A percentile compares a stretch with the other conserved stretches of the same genome.
phyloP scores from a whole-genome alignment of 768 basidiomycete genomes.

The Stropharia rugosoannulata region DNA sequence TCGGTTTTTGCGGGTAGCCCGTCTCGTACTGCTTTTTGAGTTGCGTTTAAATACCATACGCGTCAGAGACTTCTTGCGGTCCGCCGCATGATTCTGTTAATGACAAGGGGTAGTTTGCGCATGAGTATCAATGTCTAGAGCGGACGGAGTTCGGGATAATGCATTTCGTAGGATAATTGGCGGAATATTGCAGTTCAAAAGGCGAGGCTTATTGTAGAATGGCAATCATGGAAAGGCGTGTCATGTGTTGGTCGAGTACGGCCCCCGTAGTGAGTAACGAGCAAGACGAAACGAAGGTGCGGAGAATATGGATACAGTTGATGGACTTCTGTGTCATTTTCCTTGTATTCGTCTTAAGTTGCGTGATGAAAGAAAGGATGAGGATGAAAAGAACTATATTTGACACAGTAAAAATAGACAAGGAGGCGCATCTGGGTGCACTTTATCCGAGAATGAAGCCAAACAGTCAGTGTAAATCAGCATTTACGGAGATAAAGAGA shows the following conservation, averaged over 20 bases:
- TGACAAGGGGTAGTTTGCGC: neutral
- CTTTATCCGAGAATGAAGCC: constrained; percentile 14
- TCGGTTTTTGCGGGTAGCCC: neutral
- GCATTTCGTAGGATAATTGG: constrained; percentile 20
- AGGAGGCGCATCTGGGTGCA: neutral
- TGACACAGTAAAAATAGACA: neutral
- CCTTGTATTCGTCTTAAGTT: neutral
- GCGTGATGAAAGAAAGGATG: neutral
- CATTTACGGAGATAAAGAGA: too few species aligned
- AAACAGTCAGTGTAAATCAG: neutral
- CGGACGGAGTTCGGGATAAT: constrained; percentile 26
- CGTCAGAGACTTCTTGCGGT: neutral
- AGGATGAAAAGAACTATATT: neutral
- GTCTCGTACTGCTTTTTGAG: neutral
- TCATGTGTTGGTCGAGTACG: constrained; percentile 6
- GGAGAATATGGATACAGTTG: neutral
- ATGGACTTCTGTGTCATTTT: constrained; percentile 1
- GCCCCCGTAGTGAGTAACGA: neutral
- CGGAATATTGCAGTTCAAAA: constrained; percentile 6
- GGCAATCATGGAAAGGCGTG: neutral
- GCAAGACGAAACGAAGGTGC: neutral
- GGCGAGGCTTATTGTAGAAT: neutral
- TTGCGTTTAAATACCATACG: neutral
- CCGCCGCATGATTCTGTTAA: neutral
- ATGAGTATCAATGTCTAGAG: neutral